These are phyloP conservation scores for Favolaschia claudopus DNA, from an alignment of 768 basidiomycete species.

Conservation along the genomic window DNA sequence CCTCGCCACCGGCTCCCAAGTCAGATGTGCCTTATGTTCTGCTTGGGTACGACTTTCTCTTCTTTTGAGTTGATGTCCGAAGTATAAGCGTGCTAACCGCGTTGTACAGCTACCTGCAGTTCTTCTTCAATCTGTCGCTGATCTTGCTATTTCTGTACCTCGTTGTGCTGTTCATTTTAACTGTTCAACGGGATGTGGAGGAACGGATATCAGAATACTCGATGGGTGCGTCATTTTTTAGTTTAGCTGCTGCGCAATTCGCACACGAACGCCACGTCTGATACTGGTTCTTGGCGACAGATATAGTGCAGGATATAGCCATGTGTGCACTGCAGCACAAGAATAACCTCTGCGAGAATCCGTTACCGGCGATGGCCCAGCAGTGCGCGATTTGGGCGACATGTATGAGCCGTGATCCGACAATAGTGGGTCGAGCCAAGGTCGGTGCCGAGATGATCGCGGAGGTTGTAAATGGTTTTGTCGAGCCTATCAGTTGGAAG, in stretches of 20 bases:
- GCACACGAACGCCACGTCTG: constrained; percentile 23
- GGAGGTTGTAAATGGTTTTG: constrained; percentile 95
- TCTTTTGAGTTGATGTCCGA: not conserved
- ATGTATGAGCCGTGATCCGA: constrained; percentile 95
- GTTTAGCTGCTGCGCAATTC: constrained; percentile 6
- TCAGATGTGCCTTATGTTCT: constrained; percentile 83
- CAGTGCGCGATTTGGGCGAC: constrained; percentile 91
- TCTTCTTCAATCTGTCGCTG: constrained; percentile 91
- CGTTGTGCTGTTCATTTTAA: constrained; percentile 84
- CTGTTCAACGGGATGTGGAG: constrained; percentile 89
- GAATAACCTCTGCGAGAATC: constrained; percentile 82
- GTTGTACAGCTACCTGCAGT: constrained; percentile 80
- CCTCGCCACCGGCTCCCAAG: constrained; percentile 60
- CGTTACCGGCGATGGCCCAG: constrained; percentile 87
- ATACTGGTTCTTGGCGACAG: constrained; percentile 45
- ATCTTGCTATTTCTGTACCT: constrained; percentile 87
- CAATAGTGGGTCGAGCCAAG: constrained; percentile 85
- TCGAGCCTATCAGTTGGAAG: constrained; percentile 98
- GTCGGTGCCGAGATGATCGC: constrained; percentile 95
- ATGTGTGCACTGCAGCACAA: constrained; percentile 84
- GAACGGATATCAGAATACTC: constrained; percentile 89
- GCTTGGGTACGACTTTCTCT: constrained; percentile 69
- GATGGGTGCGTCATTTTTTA: constrained; percentile 64
- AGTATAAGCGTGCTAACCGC: constrained; percentile 3
- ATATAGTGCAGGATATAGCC: constrained; percentile 92